phyloP scores from a whole-genome alignment of 2,329 filamentous ascomycete genomes.

The Ophiostoma himal-ulmi region DNA sequence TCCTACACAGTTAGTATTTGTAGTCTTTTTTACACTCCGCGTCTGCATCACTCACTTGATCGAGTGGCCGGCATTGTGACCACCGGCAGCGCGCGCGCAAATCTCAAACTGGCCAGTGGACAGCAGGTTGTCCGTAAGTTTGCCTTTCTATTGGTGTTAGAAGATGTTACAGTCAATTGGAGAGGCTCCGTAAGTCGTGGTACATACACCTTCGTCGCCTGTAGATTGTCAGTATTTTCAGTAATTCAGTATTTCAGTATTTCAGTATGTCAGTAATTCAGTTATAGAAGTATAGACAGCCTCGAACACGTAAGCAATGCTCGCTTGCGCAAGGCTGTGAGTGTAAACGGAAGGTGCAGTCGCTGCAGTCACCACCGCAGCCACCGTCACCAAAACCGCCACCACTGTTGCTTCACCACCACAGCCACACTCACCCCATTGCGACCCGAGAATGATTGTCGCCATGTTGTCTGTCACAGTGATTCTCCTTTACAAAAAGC shows the following conservation, averaged over 20 bases:
- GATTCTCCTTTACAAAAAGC: not conserved
- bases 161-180: not conserved
- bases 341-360: conserved; percentile 5
- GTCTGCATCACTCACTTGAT: conserved; percentile 23
- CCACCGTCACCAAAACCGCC: not conserved
- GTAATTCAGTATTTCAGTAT: not conserved
- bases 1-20: conserved; percentile 21
- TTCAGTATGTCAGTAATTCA: not conserved
- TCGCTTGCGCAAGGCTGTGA: conserved; percentile 1
- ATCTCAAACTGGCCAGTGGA: conserved; percentile 31
- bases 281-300: not conserved
- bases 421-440: conserved; percentile 47
- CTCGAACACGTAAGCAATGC: not conserved
- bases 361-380: not conserved
- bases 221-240: not conserved
- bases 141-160: conserved; percentile 24
- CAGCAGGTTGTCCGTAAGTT: conserved; percentile 27
- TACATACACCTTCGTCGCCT: conserved; percentile 21
- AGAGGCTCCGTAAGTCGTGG: not conserved
- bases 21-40: too few species aligned
- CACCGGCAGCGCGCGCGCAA: conserved; percentile 54
- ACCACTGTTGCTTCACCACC: not conserved
- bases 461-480: conserved; percentile 35
- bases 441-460: conserved; percentile 53
- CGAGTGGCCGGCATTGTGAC: conserved; percentile 56